Evolutionary conservation across 2,329 filamentous ascomycete species (phyloP), one percentile per base, ranked within the genome.

Genomic region (Byssoonygena ceratinophila): DNA sequence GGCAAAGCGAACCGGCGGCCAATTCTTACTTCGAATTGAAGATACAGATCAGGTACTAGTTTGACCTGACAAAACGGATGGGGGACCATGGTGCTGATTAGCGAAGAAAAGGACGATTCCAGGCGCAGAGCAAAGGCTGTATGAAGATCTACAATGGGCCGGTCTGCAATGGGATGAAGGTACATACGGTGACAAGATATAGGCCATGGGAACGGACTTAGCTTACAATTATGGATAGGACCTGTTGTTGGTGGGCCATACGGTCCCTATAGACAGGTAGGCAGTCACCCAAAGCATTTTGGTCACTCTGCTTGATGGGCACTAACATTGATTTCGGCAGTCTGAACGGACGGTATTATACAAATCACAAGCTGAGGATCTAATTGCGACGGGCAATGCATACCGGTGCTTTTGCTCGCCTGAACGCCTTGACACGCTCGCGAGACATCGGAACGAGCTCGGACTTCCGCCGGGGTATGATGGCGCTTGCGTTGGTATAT

Each of bases 1-100:
- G n/a, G 90, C 92, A 0, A 86, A 83, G 62, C 81, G 84, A 2
- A 95, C 92, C 0, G 83, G 85, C 3, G 92, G 92, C 5, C 85
- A 94, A 66, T 98, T 98, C 62, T 71, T 98, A 9, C 72, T 98
- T 46, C 82, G 92, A 8, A 82, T 98, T 57, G 92, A 98, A 72
- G 92, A 98, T 67, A 98, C 92, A 3, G 92, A 97, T 69, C 86
- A 87, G 76, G 86, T n/a, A n/a, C n/a, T n/a, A n/a, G n/a, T n/a
- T 89, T 69, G 59, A 76, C 60, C 18, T 18, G 4, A 20, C 20
- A 12, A 16, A 29, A 22, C 12, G 27, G 20, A 43, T 25, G 20
- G 16, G 43, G 4, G 18, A 2, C 12, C 14, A 18, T 31, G 14
- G 22, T 47, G 59, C 67, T 74, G 58, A 72, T 59, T 52, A 49